Conservation (phyloP, 1,284 basidiomycete species). For the Ceratobasidium sp. region DNA sequence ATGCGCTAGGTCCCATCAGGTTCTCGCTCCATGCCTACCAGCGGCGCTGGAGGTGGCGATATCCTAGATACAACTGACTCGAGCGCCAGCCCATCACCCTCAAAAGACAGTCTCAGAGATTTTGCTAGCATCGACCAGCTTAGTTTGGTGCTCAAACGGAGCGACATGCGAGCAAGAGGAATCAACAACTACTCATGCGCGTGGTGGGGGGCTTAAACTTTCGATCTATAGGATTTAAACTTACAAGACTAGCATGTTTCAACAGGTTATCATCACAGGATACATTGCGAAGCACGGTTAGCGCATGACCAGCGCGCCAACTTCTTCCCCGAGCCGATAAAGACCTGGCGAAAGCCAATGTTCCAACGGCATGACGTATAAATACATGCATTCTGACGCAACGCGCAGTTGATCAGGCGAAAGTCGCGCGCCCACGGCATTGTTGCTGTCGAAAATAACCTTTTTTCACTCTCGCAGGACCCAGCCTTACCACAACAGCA, state of each 20-base stretch:
- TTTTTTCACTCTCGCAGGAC: constrained; percentile 8
- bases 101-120: neutral
- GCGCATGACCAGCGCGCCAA: constrained; percentile 18
- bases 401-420: neutral
- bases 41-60: no score
- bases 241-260: neutral
- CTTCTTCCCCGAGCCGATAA: neutral
- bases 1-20: no score
- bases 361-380: neutral
- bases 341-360: neutral
- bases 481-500: constrained; percentile 5
- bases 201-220: constrained; percentile 6
- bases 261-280: constrained; percentile 14
- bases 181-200: neutral
- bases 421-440: constrained; percentile 28
- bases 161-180: neutral
- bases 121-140: neutral
- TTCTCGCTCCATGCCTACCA: no score
- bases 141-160: neutral
- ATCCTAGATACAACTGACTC: neutral
- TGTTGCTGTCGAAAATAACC: constrained; percentile 1
- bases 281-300: constrained; percentile 1
- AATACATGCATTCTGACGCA: constrained; percentile 35
- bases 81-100: neutral
- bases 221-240: constrained; percentile 15